A percentile compares a stretch with the other conserved stretches of the same genome.
phyloP scores from a whole-genome alignment of 2,329 filamentous ascomycete species.

The Aspergillus intermedius region DNA sequence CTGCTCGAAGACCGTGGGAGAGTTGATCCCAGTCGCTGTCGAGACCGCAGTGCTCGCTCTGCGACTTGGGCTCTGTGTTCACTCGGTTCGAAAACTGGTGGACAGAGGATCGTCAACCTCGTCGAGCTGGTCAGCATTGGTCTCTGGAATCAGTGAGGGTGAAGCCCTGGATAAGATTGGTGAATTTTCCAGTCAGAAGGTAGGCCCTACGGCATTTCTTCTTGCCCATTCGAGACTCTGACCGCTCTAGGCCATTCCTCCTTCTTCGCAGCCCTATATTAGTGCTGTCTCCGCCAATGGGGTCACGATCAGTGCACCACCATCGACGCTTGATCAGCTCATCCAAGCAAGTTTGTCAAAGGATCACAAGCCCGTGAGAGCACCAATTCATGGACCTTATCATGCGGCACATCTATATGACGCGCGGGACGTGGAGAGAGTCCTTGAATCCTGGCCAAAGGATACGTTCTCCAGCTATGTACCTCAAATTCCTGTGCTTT shows the following conservation, averaged over 20 bases:
- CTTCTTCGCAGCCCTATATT: slow-evolving; percentile 50
- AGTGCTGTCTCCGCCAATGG: slow-evolving; percentile 55
- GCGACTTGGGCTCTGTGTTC: slow-evolving; percentile 37
- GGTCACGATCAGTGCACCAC: slow-evolving; percentile 55
- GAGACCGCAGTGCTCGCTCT: slow-evolving; percentile 40
- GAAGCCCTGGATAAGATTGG: slow-evolving; percentile 21
- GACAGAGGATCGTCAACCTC: slow-evolving; percentile 22
- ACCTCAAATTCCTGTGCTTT: slow-evolving; percentile 31
- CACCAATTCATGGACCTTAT: slow-evolving; percentile 53
- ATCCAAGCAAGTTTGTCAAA: slow-evolving; percentile 46
- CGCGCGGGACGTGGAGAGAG: slow-evolving; percentile 45
- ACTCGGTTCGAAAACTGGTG: slow-evolving; percentile 32
- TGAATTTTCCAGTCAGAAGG: slow-evolving; percentile 18
- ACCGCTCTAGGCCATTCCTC: slow-evolving; percentile 37
- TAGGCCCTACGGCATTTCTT: slow-evolving; percentile 9
- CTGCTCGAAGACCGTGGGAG: slow-evolving; percentile 34
- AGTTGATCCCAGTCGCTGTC: slow-evolving; percentile 37
- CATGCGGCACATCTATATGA: slow-evolving; percentile 53
- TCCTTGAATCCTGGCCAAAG: slow-evolving; percentile 36
- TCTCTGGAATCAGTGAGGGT: slow-evolving; percentile 32
- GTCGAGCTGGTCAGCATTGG: slow-evolving; percentile 36
- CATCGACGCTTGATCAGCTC: slow-evolving; percentile 46
- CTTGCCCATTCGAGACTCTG: not conserved
- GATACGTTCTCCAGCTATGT: slow-evolving; percentile 21
- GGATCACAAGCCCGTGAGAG: slow-evolving; percentile 46